A percentile compares a stretch with the other conserved stretches of the same genome.
phyloP scores from a whole-genome alignment of 306 rosid species.

The Ceratonia siliqua region DNA sequence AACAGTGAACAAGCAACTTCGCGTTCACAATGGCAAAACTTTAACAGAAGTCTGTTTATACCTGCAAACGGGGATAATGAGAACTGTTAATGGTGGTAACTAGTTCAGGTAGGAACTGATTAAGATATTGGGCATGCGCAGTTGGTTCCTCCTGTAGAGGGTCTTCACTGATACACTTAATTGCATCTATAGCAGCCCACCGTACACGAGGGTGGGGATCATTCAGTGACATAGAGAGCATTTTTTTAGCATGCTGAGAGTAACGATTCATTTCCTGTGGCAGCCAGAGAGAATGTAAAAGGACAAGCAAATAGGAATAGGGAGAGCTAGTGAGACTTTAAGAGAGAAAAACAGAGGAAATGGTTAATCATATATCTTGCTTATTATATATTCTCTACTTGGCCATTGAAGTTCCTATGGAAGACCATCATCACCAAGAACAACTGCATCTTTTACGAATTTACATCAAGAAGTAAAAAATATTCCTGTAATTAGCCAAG shows the following conservation, averaged over 20 bases:
- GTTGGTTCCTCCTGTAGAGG: not conserved
- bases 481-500: too few relatives aligned
- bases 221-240: slow-evolving; percentile 5
- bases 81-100: not conserved
- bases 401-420: not conserved
- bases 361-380: not conserved
- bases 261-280: not conserved
- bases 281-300: not conserved
- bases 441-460: too few relatives aligned
- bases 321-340: not conserved
- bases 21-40: not conserved
- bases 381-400: not conserved
- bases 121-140: not conserved
- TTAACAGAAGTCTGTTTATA: not conserved
- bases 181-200: slow-evolving; percentile 29
- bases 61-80: slow-evolving; percentile 24
- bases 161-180: not conserved
- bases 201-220: slow-evolving; percentile 24
- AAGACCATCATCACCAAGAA: not conserved
- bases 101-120: slow-evolving; percentile 1
- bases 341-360: not conserved
- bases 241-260: not conserved
- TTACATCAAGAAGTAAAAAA: too few relatives aligned
- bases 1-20: not conserved
- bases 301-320: not conserved